These are phyloP conservation scores for Tubosaeta sp. DNA, from an alignment of 768 basidiomycete species.

Conservation along the genomic window DNA sequence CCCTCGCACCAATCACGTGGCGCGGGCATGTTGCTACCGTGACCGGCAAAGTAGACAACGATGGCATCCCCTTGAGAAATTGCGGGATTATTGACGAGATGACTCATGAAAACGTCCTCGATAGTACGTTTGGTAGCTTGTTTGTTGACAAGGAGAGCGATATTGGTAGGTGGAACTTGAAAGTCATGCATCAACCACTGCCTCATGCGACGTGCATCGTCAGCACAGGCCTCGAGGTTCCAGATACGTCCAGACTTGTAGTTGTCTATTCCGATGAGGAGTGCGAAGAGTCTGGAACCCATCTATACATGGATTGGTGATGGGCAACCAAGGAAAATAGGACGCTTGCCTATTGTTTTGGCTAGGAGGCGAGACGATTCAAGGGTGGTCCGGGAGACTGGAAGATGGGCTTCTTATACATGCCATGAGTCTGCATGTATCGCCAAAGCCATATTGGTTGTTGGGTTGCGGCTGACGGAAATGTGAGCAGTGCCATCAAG, in stretches of 20 bases:
- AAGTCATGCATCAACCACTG: conserved; percentile 56
- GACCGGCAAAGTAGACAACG: conserved; percentile 70
- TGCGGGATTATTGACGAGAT: conserved; percentile 56
- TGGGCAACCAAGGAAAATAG: neutral
- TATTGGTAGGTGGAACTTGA: conserved; percentile 54
- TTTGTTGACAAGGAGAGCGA: conserved; percentile 51
- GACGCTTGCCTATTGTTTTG: conserved; percentile 9
- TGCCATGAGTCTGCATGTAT: conserved; percentile 5
- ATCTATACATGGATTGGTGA: conserved; percentile 27
- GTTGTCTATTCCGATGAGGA: conserved; percentile 65
- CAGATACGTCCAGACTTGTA: conserved; percentile 63
- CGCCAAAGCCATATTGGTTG: conserved; percentile 4
- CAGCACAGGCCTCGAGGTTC: conserved; percentile 62
- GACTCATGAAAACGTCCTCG: conserved; percentile 56
- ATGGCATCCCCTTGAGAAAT: conserved; percentile 63
- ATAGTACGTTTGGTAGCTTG: conserved; percentile 60
- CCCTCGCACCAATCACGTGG: conserved; percentile 57
- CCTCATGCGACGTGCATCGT: conserved; percentile 57
- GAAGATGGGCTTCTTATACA: conserved; percentile 15
- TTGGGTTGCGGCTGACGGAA: conserved; percentile 14
- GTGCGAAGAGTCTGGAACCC: conserved; percentile 52
- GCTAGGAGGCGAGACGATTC: conserved; percentile 5
- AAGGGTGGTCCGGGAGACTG: conserved; percentile 1
- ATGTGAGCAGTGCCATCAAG: conserved; percentile 13
- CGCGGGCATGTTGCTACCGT: conserved; percentile 56